phyloP scores from a whole-genome alignment of 768 basidiomycete species.

The Suillus cothurnatus region DNA sequence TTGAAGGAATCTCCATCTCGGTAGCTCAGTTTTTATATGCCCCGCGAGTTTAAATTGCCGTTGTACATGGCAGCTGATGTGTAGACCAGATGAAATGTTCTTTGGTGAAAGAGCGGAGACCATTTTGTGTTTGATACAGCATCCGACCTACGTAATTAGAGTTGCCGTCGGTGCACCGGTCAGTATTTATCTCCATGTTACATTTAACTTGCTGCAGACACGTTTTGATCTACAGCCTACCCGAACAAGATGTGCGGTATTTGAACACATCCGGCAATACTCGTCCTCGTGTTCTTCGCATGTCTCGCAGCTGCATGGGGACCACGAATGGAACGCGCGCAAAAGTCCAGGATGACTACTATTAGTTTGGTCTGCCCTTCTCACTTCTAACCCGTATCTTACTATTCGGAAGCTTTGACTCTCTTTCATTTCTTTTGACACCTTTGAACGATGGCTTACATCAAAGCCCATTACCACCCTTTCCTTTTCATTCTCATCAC shows the following conservation, averaged over 20 bases:
- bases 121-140: neutral
- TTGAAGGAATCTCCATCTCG: conserved; percentile 3
- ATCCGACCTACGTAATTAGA: neutral
- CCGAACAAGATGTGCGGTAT: neutral
- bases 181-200: neutral
- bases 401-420: conserved; percentile 6
- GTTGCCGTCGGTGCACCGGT: neutral
- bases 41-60: conserved; percentile 6
- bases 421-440: conserved; percentile 12
- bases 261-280: neutral
- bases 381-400: conserved; percentile 2
- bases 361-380: conserved; percentile 4
- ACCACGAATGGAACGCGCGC: conserved; percentile 24
- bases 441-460: conserved; percentile 38
- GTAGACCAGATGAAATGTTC: conserved; percentile 2
- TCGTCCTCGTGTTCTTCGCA: conserved; percentile 35
- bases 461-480: conserved; percentile 61
- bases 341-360: conserved; percentile 26
- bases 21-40: conserved; percentile 1
- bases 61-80: neutral
- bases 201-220: conserved; percentile 4
- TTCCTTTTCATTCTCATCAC: conserved; percentile 67
- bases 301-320: conserved; percentile 20
- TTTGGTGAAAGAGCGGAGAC: conserved; percentile 1
- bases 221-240: conserved; percentile 3